Evolutionary conservation across 2,329 filamentous ascomycete species (phyloP), one percentile per base, ranked within the genome.

Genomic region (Pseudocercospora vitis): DNA sequence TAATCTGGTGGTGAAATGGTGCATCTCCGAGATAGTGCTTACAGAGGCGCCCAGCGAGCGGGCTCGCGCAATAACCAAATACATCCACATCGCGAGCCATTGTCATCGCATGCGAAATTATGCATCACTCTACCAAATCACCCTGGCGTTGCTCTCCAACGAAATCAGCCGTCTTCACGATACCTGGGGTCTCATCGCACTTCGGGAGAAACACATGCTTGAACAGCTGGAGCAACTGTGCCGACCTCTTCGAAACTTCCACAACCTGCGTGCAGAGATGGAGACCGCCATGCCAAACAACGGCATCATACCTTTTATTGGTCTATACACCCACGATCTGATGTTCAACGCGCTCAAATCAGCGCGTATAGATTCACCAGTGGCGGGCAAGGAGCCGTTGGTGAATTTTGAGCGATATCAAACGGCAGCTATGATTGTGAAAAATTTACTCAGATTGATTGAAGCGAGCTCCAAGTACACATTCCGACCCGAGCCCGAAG

Each of bases 1-100:
- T 76, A 94, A 94, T 70, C 82, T 94, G 59, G 88, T 92, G 75
- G 88, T 91, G 57, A 92, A 92, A 70, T 94, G 89, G 89, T 86
- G 84, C 23, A 81, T 91, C 23, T 92, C 88, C 1, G 87, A 92
- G 70, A 82, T 88, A 60, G 81, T 94, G 7, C 78, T 94, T 44
- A 94, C 88, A 0, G 81, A 86, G 59, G 76, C 85, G 52, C 72
- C 86, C 8, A 82, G 86, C 56, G 89, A 94, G 71, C 81, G 89
- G 48, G 87, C 87, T 18, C 78, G 85, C 31, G 89, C 86, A 68
- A 83, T 94, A 58, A 84, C 88, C 70, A 92, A 94, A 71, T 87
- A 81, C 68, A 88, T 94, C 55, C 89, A 92, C 73, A 88, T 92
- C 60, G 89, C 89, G 3, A 79, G 80, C 1, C 86, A 91, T 70